Evolutionary conservation across 768 basidiomycete species (phyloP).

Genomic region (Suillus occidentalis): DNA sequence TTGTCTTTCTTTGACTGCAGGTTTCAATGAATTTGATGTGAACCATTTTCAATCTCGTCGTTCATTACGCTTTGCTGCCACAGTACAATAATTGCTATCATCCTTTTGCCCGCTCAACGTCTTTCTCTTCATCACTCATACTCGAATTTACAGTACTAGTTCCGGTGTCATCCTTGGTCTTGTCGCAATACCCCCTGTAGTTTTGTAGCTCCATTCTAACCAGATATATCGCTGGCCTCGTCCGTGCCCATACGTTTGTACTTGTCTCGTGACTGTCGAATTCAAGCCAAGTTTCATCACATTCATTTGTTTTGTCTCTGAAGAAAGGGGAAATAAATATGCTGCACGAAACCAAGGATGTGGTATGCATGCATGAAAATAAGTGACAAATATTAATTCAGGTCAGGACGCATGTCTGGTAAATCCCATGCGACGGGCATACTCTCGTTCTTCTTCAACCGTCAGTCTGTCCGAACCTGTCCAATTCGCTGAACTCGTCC

Average conservation of each 20-base stretch:
- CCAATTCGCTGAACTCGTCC: conserved; percentile 97
- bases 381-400: conserved; percentile 12
- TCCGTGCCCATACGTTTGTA: conserved; percentile 6
- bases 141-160: conserved; percentile 33
- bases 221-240: conserved; percentile 6
- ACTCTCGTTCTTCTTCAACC: conserved; percentile 79
- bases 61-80: conserved; percentile 22
- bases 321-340: not conserved
- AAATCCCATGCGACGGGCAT: conserved; percentile 90
- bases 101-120: conserved; percentile 16
- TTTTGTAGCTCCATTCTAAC: conserved; percentile 29
- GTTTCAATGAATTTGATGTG: conserved; percentile 22
- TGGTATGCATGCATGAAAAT: not conserved
- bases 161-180: conserved; percentile 26
- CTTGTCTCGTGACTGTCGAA: conserved; percentile 1
- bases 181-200: conserved; percentile 39
- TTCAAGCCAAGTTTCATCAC: not conserved
- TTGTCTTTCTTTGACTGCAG: conserved; percentile 18
- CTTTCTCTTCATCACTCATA: conserved; percentile 16
- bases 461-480: conserved; percentile 88
- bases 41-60: conserved; percentile 27
- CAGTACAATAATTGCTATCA: conserved; percentile 32
- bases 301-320: not conserved
- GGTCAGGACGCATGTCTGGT: conserved; percentile 30
- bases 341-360: not conserved